These are phyloP conservation scores for Leucaena leucocephala DNA, from an alignment of 306 rosid genomes.

Conservation along the genomic window DNA sequence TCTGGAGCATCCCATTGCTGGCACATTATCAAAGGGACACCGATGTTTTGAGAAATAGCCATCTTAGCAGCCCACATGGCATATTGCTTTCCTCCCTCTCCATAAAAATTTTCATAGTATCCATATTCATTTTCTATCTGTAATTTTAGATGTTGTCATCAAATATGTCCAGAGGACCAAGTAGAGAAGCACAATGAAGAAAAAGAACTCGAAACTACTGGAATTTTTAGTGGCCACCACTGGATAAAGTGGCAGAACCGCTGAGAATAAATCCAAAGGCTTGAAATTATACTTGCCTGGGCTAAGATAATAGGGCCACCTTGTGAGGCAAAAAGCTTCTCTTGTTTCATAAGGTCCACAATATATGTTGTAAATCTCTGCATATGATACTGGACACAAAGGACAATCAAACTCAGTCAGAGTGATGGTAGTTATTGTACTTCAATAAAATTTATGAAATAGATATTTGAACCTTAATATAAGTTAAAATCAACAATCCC, in stretches of 20 bases:
- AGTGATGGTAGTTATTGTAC: constrained; percentile 21
- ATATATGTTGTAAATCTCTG: constrained; percentile 80
- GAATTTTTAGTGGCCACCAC: not conserved
- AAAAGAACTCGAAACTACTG: constrained; percentile 1
- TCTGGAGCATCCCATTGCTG: constrained; percentile 97
- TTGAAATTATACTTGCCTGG: constrained; percentile 70
- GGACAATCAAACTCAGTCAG: constrained; percentile 38
- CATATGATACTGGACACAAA: constrained; percentile 70
- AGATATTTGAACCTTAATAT: not conserved
- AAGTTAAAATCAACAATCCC: constrained; percentile 28
- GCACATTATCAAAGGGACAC: constrained; percentile 97
- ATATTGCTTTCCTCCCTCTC: constrained; percentile 83
- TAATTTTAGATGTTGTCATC: constrained; percentile 32
- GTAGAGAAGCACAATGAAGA: constrained; percentile 24
- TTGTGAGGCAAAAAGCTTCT: constrained; percentile 84
- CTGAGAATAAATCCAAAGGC: constrained; percentile 26
- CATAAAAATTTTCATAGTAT: constrained; percentile 68
- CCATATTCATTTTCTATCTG: constrained; percentile 97
- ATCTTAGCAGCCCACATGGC: constrained; percentile 90
- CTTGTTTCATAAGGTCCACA: constrained; percentile 86
- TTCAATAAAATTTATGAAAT: constrained; percentile 15
- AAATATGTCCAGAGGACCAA: constrained; percentile 22
- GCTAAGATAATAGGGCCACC: constrained; percentile 96
- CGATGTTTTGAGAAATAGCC: constrained; percentile 89
- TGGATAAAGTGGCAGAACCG: constrained; percentile 10